Base-by-base conservation (phyloP, 2,329 filamentous ascomycete species). In the Zasmidium angulare region DNA sequence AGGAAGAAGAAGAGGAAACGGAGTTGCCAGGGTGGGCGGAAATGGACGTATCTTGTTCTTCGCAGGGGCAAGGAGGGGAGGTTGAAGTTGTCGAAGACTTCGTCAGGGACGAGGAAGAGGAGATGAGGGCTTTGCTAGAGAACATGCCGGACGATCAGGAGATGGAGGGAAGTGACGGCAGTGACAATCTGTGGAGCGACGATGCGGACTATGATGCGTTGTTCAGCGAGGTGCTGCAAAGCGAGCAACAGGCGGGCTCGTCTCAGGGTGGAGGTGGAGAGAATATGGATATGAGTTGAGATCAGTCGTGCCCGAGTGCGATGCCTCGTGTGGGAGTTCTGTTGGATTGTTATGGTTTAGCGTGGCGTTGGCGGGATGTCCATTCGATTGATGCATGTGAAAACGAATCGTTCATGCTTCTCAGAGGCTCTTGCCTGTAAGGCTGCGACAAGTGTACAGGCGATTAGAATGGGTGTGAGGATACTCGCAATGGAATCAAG, bases 161-260 rank as follows among this genome's bases (percentile, higher is more conserved):
- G n/a, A 61, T 55, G 43, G 53, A 61, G 29, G 52, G 60, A 26
- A 62, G 63, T 11, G 72, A 75, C 66, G 72, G 76, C 11, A 23
- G 24, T 51, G 68, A 69, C 20, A 67, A 62, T 71, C 71, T 64
- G 75, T 77, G 78, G n/a, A 82, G 81, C 64, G 83, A 86, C 62
- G 83, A 84, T n/a, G 81, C 82, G 36, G 84, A 86, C 62, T 86
- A 86, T 66, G 83, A 86, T 66, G 76, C 76, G 62, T 75, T 87
- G 7, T 86, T 96, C 71, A 83, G 85, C 77, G 86, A 90, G 65
- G 71, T 90, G 40, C 73, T 85, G 53, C 78, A 82, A n/a, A 75
- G 80, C 61, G 76, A 81, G 50, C 69, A 74, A 14, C 59, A 68
- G 50, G 26, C 19, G 23, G 14, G 46, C 65, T 29, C 60, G 6